Base-by-base conservation (phyloP, 768 basidiomycete genomes). In the Lenzites betulinus region DNA sequence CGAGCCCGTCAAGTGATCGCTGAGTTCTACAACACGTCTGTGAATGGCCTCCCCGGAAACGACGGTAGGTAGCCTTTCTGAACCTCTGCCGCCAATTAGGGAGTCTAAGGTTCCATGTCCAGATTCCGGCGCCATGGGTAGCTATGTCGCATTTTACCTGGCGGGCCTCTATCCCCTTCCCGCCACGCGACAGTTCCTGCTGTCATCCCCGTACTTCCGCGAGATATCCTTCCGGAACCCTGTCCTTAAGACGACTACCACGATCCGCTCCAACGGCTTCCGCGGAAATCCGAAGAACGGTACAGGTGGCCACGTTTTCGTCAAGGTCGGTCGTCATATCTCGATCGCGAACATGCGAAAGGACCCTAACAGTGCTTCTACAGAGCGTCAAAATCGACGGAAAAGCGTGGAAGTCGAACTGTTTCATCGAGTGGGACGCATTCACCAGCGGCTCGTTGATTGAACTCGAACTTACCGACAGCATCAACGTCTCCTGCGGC, bases 351-450 rank as follows among this genome's bases (percentile, higher is more conserved):
- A 3, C 3, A 0, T 1, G 41, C 7, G 20, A 28, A 9, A 42
- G 2, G 18, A 16, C 22, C 33, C 43, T 38, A 3, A 30, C 18
- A 8, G 35, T 15, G 13, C 25, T 12, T 28, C 9, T 9, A 60
- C 30, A 87, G 85, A 82, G 77, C 65, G 84, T 87, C 8, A 79
- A 76, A 12, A 80, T 87, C 26, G 78, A 87, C 61, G 85, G 85
- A 5, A 68, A 77, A 57, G 75, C 78, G 12, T 86, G 83, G 77
- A 80, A 83, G 61, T 86, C 85, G 2, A 87, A 80, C 66, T 88
- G 86, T 59, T 88, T 79, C 66, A 71, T 88, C 48, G 85, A 87
- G 30, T 88, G 84, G 85, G 83, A 85, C 51, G 80, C 82, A n/a
- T 88, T 87, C 64, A 75, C 74, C 23, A 72, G 67, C 3, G 84